phyloP scores from a whole-genome alignment of 257 asterid species.

The Rauvolfia tetraphylla region DNA sequence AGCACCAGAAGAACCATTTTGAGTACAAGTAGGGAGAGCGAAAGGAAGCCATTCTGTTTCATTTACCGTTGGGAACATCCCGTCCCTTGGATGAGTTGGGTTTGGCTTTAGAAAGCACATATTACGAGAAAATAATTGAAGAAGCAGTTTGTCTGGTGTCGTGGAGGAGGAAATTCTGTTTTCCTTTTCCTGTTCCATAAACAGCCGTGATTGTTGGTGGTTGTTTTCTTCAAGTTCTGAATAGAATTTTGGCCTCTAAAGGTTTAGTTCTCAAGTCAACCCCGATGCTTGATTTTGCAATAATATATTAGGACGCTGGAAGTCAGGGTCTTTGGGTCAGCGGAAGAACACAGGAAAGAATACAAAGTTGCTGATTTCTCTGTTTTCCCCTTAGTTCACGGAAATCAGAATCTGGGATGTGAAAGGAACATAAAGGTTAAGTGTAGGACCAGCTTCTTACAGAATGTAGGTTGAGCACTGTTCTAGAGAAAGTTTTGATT shows the following conservation, averaged over 20 bases:
- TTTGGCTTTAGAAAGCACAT: neutral
- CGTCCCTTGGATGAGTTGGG: neutral
- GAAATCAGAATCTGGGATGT: conserved; percentile 10
- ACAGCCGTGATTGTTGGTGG: neutral
- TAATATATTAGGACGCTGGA: conserved; percentile 3
- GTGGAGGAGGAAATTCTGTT: neutral
- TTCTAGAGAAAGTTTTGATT: conserved; percentile 15
- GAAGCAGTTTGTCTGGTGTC: neutral
- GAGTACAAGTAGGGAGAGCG: neutral
- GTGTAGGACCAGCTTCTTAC: neutral
- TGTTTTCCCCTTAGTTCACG: conserved; percentile 16
- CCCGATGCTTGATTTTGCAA: conserved; percentile 7
- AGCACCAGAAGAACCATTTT: neutral
- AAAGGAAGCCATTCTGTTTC: neutral
- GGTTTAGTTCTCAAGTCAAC: conserved; percentile 4
- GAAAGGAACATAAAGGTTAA: neutral
- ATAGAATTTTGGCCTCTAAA: neutral
- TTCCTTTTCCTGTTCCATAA: neutral
- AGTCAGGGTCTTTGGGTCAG: conserved; percentile 20
- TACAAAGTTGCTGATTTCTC: conserved; percentile 14
- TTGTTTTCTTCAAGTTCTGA: neutral
- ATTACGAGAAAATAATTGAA: neutral
- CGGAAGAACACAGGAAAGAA: neutral
- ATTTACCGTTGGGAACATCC: neutral
- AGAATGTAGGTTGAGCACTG: conserved; percentile 21